These are phyloP conservation scores for Polygonum maritimum DNA, from an alignment of 148 eudicot genomes.

Conservation along the genomic window DNA sequence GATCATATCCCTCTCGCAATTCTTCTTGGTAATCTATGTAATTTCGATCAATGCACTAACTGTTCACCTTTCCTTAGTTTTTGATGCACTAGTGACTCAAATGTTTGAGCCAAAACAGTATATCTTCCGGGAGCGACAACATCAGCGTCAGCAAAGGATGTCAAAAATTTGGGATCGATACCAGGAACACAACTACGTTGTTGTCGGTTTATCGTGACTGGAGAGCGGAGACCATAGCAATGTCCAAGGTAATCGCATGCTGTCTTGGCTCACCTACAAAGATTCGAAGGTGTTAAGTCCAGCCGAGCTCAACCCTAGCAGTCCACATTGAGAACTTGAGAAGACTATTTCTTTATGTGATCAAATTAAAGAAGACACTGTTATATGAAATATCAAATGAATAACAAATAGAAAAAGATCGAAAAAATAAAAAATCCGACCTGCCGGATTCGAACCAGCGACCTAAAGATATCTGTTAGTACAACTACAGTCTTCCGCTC, in stretches of 20 bases:
- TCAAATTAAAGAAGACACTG: too few relatives aligned
- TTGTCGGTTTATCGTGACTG: conserved; percentile 66
- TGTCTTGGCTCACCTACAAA: conserved; percentile 70
- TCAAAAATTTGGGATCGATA: conserved; percentile 44
- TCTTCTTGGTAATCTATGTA: background rate
- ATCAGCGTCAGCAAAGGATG: background rate
- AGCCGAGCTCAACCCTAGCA: conserved; percentile 37
- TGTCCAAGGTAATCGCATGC: conserved; percentile 78
- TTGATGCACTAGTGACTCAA: background rate
- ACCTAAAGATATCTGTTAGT: background rate
- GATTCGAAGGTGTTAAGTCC: conserved; percentile 58
- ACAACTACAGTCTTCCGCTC: too few relatives aligned
- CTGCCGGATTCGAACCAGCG: conserved; percentile 1
- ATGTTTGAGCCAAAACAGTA: background rate
- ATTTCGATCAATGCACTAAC: background rate
- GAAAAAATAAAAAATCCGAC: background rate
- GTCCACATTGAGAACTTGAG: too few relatives aligned
- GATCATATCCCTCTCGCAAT: background rate
- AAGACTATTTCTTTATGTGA: too few relatives aligned
- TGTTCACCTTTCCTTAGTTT: background rate
- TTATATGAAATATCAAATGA: conserved; percentile 18
- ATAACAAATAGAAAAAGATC: too few relatives aligned
- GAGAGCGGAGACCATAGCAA: conserved; percentile 60
- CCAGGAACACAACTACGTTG: conserved; percentile 61
- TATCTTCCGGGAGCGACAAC: background rate